Base-by-base conservation (phyloP, 2,329 filamentous ascomycete genomes). In the Cyphellophora attinorum region DNA sequence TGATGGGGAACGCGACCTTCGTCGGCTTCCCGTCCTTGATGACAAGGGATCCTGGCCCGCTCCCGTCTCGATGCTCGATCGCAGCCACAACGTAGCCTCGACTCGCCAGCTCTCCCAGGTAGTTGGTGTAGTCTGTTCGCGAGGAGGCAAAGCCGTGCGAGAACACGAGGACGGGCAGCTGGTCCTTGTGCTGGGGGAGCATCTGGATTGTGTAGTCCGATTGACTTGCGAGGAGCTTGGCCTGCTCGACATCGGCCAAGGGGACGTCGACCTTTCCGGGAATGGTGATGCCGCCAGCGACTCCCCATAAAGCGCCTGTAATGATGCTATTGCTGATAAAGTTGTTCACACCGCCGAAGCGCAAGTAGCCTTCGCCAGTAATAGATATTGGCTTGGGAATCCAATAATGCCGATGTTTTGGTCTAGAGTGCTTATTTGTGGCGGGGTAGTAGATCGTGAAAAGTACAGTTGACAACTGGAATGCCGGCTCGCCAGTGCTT, bases 381-480 rank as follows among this genome's bases (percentile, higher is more conserved):
- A 47, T 37, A 5, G 35, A 36, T 2, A 48, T 35, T 6, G 47
- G 47, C 19, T 42, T 42, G 8, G 45, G 44, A 5, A 48, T 33
- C 47, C 47, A 50, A 11, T 38, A 39, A 37, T 50, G 47, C 11
- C 45, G 39, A n/a, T 41, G 37, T 19, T 45, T 45, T 10, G 34
- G 28, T 2, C 40, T 42, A 6, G 27, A 31, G 2, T 30, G 33
- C 8, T 38, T 44, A 23, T 41, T 43, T 8, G 31, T 29, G 5
- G 46, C 27, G 11, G 47, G 47, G 29, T 50, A 50, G 39, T 47
- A 50, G 3, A 50, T 28, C 10, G 45, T 48, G 38, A 50, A 50
- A 14, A 50, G 40, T 11, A 50, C 47, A 1, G 47, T 50, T 27
- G 48, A 40, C 6, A 50, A 27, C 45, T 49, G 16, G 16, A 50